These are phyloP conservation scores for Psidium friedrichsthalianum DNA, from an alignment of 345 rosid genomes.

Conservation along the genomic window DNA sequence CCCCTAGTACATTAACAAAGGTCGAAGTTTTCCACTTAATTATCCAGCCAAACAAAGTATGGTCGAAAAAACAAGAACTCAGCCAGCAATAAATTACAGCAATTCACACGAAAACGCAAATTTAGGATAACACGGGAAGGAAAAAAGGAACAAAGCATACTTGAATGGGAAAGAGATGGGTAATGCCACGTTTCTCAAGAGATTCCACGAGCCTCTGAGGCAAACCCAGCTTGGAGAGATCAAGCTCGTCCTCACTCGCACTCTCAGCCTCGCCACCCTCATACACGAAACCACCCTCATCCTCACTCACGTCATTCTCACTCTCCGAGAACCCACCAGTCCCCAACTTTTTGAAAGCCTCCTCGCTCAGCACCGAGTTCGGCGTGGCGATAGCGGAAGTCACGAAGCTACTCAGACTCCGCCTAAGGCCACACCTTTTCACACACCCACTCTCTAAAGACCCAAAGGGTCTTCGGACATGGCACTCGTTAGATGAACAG, in stretches of 20 bases:
- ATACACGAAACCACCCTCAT: neutral
- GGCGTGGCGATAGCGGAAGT: conserved; percentile 69
- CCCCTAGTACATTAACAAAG: neutral
- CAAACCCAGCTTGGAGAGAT: conserved; percentile 53
- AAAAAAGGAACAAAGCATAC: conserved; percentile 11
- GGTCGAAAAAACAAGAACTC: neutral
- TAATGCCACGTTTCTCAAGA: conserved; percentile 77
- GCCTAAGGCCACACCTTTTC: conserved; percentile 2
- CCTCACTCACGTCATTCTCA: conserved; percentile 1
- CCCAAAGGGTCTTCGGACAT: conserved; percentile 5
- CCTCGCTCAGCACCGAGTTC: conserved; percentile 76
- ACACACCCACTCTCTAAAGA: neutral
- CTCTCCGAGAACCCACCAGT: conserved; percentile 12
- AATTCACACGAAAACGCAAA: neutral
- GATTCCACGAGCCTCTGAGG: conserved; percentile 63
- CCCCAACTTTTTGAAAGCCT: conserved; percentile 69
- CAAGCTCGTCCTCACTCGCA: conserved; percentile 45
- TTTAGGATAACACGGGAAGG: neutral
- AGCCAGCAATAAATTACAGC: neutral
- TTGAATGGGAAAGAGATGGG: conserved; percentile 93
- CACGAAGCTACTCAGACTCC: conserved; percentile 20
- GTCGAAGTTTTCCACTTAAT: neutral
- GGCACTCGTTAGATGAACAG: conserved; percentile 4
- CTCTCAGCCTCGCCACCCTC: neutral
- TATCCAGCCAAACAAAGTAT: neutral